Evolutionary conservation across 495 filamentous ascomycete genomes (phyloP), one percentile per base, ranked within the genome.

Genomic region (Evansstolkia leycettana): DNA sequence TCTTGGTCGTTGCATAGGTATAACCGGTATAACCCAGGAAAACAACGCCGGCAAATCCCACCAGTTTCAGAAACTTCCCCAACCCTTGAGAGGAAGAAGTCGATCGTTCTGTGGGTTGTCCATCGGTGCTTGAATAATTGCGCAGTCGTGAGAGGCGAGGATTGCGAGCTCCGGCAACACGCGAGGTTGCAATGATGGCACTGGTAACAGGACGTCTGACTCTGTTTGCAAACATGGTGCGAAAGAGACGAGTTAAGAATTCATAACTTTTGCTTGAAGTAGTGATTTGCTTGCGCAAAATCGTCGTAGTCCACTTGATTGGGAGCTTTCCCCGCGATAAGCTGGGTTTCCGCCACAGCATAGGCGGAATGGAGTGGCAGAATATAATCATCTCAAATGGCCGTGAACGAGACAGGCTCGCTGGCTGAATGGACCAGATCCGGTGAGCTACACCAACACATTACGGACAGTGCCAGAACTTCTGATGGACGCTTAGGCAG

Each of bases 21-120:
- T 67, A 67, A 5, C 46, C 48, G 17, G 54, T 51, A 31, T 67
- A 67, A 6, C 47, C 48, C 7, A 60, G 35, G 39, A 56, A 60
- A 8, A 42, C 57, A 4, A 53, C 53, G 23, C 58, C 51, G 23
- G 55, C 61, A 20, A 58, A 48, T 36, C 48, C 52, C 24, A 55
- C 53, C 7, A 65, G 42, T 0, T 55, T 56, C 7, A 65, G 39
- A 0, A 55, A 56, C 23, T 45, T 57, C n/a, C 48, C 39, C 16
- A 64, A 65, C 33, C 52, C 39, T n/a, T 47, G 42, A 11, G 45
- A 41, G 1, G 50, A 33, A 11, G 17, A 3, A 17, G 43, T 23
- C n/a, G 36, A 34, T 17, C 37, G 31, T 18, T 50, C 38, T 41
- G 32, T 27, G 24, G 40, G 26, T 27, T 39, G 36, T 26, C 47